These are phyloP conservation scores for Veloboletus limbatus DNA, from an alignment of 1,284 basidiomycete species.

Conservation along the genomic window DNA sequence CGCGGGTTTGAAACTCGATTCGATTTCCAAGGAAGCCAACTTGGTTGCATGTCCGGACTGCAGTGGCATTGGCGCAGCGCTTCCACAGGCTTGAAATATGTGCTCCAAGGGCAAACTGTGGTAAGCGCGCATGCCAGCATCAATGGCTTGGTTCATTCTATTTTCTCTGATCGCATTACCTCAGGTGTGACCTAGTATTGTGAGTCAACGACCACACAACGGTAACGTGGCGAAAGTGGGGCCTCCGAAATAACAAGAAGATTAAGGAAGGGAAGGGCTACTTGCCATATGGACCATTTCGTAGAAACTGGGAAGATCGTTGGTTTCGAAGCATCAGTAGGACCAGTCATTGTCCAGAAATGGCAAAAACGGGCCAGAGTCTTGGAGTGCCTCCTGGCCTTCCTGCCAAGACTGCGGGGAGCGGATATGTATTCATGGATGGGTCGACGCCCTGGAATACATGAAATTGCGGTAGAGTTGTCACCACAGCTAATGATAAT, in stretches of 20 bases:
- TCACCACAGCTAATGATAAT: too few relatives aligned
- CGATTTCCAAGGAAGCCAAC: not conserved
- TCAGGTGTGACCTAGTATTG: not conserved
- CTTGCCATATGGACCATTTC: too few relatives aligned
- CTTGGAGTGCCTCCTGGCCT: not conserved
- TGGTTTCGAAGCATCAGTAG: too few relatives aligned
- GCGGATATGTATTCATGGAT: not conserved
- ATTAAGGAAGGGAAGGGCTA: too few relatives aligned
- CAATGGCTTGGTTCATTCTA: constrained; percentile 5
- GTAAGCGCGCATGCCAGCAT: constrained; percentile 14
- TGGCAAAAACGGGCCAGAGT: not conserved
- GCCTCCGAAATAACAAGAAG: constrained; percentile 8
- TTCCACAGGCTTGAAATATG: not conserved
- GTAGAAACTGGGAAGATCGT: too few relatives aligned
- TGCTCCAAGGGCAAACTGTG: constrained; percentile 6
- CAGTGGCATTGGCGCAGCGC: not conserved
- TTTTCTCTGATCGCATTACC: not conserved
- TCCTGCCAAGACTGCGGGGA: too few relatives aligned
- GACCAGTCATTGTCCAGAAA: not conserved
- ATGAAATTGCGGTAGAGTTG: too few relatives aligned
- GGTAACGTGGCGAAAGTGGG: constrained; percentile 1
- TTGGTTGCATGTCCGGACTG: constrained; percentile 11
- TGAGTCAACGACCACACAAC: not conserved
- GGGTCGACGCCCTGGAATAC: not conserved
- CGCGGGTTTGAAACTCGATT: constrained; percentile 1